Percentiles rank a stretch among this genome's conserved stretches.
Evolutionary conservation across 192 early-diverging fungal species (phyloP).

Genomic region (Chytriomyces hyalinus): DNA sequence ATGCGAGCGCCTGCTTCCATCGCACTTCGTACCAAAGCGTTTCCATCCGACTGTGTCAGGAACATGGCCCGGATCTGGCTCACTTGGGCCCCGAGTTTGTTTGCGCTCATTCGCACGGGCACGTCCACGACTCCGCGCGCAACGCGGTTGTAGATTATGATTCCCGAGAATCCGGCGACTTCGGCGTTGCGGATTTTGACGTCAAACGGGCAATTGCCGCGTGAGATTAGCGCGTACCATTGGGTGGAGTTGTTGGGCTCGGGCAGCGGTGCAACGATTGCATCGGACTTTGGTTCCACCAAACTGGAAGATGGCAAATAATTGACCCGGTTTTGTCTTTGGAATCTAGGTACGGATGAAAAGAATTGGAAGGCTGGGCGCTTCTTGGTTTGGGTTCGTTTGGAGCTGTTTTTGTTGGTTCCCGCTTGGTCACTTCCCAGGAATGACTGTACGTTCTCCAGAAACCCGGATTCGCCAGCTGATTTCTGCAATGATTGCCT

Average conservation of each 20-base stretch:
- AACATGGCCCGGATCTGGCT: constrained; percentile 42
- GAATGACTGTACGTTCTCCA: background rate
- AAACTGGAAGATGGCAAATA: background rate
- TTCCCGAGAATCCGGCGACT: constrained; percentile 50
- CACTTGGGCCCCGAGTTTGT: background rate
- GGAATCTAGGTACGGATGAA: no score
- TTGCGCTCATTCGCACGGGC: constrained; percentile 43
- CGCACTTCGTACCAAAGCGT: background rate
- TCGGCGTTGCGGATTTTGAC: constrained; percentile 48
- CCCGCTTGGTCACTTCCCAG: background rate
- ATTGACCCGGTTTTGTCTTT: background rate
- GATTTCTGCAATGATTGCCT: background rate
- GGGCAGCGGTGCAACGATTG: background rate
- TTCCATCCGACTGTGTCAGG: constrained; percentile 34
- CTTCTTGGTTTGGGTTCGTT: background rate
- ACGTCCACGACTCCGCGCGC: constrained; percentile 19
- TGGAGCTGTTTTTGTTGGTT: background rate
- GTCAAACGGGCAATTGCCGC: constrained; percentile 56
- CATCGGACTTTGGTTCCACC: background rate
- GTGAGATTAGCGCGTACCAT: constrained; percentile 38
- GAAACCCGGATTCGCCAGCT: background rate
- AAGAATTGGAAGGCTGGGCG: background rate
- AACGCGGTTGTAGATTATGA: constrained; percentile 44
- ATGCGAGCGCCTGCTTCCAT: background rate
- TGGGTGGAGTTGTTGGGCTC: background rate